phyloP scores from a whole-genome alignment of 768 basidiomycete species.

The Collybia mongolica region DNA sequence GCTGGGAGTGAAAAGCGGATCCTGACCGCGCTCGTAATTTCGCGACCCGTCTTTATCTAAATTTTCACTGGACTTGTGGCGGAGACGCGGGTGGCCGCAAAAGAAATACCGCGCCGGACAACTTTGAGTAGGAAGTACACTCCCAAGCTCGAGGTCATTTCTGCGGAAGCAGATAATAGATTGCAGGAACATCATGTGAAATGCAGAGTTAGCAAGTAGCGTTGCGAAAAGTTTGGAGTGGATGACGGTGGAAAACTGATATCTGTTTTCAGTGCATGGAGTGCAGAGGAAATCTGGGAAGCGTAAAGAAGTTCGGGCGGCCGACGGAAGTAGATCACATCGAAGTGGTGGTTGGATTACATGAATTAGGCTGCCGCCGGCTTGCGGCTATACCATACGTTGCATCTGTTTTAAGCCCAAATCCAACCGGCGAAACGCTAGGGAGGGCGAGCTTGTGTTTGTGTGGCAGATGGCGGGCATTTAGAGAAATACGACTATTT shows the following conservation, averaged over 20 bases:
- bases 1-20: conserved; percentile 13
- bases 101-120: conserved; percentile 15
- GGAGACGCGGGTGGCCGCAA: conserved; percentile 16
- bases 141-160: conserved; percentile 28
- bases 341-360: conserved; percentile 20
- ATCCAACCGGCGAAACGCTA: conserved; percentile 14
- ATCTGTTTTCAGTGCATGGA: conserved; percentile 15
- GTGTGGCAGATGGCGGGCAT: conserved; percentile 14
- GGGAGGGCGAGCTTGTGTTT: conserved; percentile 15
- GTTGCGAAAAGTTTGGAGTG: conserved; percentile 16
- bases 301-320: conserved; percentile 12
- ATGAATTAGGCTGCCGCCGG: conserved; percentile 11
- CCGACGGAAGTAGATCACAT: conserved; percentile 10
- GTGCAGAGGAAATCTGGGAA: conserved; percentile 9
- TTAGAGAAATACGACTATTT: conserved; percentile 16
- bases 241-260: conserved; percentile 11
- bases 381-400: conserved; percentile 17
- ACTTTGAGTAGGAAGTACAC: conserved; percentile 19
- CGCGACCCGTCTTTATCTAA: conserved; percentile 16
- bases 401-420: conserved; percentile 10
- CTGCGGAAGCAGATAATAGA: conserved; percentile 23
- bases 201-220: conserved; percentile 14
- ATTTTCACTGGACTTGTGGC: conserved; percentile 7
- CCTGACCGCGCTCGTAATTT: conserved; percentile 10
- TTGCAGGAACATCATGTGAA: conserved; percentile 28